Evolutionary conservation across 371 early-diverging fungal genomes (phyloP), one percentile per base, ranked within the genome.

Genomic region (Mucor lusitanicus): DNA sequence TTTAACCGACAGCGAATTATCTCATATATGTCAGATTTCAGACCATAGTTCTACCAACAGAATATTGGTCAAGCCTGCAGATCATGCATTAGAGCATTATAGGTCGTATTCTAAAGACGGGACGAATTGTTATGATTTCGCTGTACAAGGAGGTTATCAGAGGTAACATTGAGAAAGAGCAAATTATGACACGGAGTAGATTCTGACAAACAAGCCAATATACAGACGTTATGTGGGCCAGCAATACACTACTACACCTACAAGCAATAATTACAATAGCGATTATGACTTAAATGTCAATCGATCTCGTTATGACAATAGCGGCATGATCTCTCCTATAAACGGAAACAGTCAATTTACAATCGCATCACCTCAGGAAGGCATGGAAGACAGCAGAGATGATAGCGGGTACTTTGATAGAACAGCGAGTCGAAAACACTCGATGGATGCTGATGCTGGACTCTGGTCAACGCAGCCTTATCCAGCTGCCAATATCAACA

Each of bases 1-100:
- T 17, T 70, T 83, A 42, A 58, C 67, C 3, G 79, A 80, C 27
- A 73, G 70, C 17, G 76, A 80, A 33, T 62, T 83, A 48, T 71
- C 79, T 12, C 69, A 72, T 58, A 68, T 83, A 28, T 83, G 83
- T 58, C 76, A 76, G 35, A 78, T 68, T 50, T 74, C 83, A 50
- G 81, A 77, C 46, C 75, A 79, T 46, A 75, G 72, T 12, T 66
- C 76, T 13, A 77, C 73, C 23, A 71, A 80, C 48, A 75, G 76
- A 33, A 75, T 83, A 28, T 61, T 83, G 46, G 81, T 83, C 6
- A 72, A 77, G 53, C 72, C 74, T 42, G 67, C 67, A 48, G 69
- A 69, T 55, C 54, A 69, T 55, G 59, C 64, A 64, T 48, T 61
- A 46, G 68, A 71, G 21, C 56, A 67, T 55, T 71, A 71, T 50